Conservation (phyloP, 306 rosid genomes). For the Betula pendula region DNA sequence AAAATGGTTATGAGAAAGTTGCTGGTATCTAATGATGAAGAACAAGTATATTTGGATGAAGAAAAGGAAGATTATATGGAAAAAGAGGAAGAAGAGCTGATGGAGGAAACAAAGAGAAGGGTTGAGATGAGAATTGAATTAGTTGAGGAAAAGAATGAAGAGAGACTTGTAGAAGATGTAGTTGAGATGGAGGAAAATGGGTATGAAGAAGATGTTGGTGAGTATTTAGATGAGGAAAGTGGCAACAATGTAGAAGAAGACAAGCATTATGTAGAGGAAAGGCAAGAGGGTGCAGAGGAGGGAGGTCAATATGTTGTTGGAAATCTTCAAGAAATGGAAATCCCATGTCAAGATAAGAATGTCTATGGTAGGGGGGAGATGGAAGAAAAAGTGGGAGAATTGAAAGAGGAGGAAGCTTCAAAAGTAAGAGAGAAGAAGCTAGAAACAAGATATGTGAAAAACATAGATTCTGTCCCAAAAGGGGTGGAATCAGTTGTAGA, state of each 20-base stretch:
- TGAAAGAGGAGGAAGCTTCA: conserved; percentile 8
- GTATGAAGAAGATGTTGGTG: conserved; percentile 14
- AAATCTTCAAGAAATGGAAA: conserved; percentile 9
- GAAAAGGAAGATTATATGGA: conserved; percentile 1
- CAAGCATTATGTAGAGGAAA: no score
- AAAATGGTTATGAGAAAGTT: conserved; percentile 58
- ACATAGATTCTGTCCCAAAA: neutral
- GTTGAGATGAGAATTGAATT: conserved; percentile 27
- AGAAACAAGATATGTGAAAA: neutral
- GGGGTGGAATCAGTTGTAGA: neutral
- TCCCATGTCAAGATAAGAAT: neutral
- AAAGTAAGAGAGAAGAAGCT: neutral
- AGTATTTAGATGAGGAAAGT: neutral
- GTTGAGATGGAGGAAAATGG: conserved; percentile 10
- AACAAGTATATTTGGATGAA: neutral
- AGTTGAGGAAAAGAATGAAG: neutral
- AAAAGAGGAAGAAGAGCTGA: conserved; percentile 20
- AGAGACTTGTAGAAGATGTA: no score
- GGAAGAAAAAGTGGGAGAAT: neutral
- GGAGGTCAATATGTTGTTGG: no score
- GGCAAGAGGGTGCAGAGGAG: no score
- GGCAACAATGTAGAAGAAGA: no score
- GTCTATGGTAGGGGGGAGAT: neutral
- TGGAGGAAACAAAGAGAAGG: conserved; percentile 17
- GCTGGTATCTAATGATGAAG: conserved; percentile 27